A percentile compares a stretch with the other conserved stretches of the same genome.
These are phyloP conservation scores for Pinus albicaulis DNA, from an alignment of 75 land plant genomes.

Conservation along the genomic window DNA sequence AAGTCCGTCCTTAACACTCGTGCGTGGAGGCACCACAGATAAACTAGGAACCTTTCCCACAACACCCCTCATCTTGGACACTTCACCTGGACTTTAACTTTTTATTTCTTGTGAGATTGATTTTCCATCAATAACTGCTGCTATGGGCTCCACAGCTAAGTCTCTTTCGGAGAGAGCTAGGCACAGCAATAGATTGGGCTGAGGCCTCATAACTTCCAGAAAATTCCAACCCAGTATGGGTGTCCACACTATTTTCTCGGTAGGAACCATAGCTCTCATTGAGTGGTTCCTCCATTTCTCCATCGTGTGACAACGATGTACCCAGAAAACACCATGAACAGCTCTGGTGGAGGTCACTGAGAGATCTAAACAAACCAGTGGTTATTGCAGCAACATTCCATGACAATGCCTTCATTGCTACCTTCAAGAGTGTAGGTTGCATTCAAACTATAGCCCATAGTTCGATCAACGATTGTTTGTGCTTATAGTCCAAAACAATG, in stretches of 20 bases:
- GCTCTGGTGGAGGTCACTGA: neutral
- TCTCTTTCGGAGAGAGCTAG: neutral
- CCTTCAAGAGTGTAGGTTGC: neutral
- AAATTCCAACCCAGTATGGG: slow-evolving; percentile 9
- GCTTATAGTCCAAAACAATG: too few relatives aligned
- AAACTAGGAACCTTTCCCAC: too few relatives aligned
- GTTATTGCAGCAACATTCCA: neutral
- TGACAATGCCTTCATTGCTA: neutral
- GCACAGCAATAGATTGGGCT: neutral
- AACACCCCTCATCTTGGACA: too few relatives aligned
- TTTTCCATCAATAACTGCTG: too few relatives aligned
- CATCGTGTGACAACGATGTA: neutral
- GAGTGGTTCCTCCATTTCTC: neutral
- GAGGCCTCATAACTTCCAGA: neutral
- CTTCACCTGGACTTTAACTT: too few relatives aligned
- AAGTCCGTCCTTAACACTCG: too few relatives aligned
- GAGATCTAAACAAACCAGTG: neutral
- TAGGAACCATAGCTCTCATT: neutral
- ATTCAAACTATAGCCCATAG: too few relatives aligned
- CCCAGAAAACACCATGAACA: neutral
- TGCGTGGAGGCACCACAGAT: too few relatives aligned
- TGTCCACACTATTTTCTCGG: neutral
- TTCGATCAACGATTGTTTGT: too few relatives aligned
- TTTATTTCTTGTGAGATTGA: too few relatives aligned
- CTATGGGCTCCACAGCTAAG: too few relatives aligned